These are phyloP conservation scores for Phytophthora citrophthora DNA, from an alignment of 352 stramenopile species.

Conservation along the genomic window DNA sequence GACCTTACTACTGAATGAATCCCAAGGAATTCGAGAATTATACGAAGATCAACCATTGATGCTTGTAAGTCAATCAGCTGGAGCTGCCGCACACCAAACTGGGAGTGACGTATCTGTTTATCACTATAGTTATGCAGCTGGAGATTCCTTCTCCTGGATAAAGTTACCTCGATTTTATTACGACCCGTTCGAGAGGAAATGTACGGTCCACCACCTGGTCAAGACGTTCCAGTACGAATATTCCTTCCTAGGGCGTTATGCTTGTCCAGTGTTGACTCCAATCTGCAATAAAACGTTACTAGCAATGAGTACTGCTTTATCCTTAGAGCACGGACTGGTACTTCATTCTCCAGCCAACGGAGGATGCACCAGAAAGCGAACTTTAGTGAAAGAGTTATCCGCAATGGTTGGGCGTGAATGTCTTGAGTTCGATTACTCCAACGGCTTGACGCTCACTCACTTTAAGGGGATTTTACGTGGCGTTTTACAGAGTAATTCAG, in stretches of 20 bases:
- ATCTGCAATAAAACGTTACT: constrained; percentile 65
- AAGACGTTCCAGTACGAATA: constrained; percentile 74
- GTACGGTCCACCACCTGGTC: constrained; percentile 59
- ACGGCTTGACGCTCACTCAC: constrained; percentile 37
- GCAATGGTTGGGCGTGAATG: constrained; percentile 52
- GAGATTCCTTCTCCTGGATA: constrained; percentile 63
- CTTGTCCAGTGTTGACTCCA: constrained; percentile 54
- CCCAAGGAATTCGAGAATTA: constrained; percentile 50
- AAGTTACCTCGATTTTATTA: constrained; percentile 72
- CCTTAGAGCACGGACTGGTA: constrained; percentile 56
- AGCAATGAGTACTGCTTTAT: constrained; percentile 60
- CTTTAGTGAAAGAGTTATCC: constrained; percentile 51
- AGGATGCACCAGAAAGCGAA: constrained; percentile 47
- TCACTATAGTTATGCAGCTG: constrained; percentile 51
- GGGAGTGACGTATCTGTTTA: constrained; percentile 39
- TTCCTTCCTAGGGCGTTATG: constrained; percentile 57
- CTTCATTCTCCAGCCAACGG: constrained; percentile 37
- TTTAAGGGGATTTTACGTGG: constrained; percentile 52
- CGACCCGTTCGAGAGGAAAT: constrained; percentile 61
- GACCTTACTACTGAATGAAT: constrained; percentile 58
- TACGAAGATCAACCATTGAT: constrained; percentile 45
- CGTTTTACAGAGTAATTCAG: constrained; percentile 43
- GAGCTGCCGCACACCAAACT: constrained; percentile 11
- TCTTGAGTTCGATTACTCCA: constrained; percentile 46
- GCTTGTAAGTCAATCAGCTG: constrained; percentile 16